These are phyloP conservation scores for Beta vulgaris DNA, from an alignment of 148 eudicot genomes.

Conservation along the genomic window DNA sequence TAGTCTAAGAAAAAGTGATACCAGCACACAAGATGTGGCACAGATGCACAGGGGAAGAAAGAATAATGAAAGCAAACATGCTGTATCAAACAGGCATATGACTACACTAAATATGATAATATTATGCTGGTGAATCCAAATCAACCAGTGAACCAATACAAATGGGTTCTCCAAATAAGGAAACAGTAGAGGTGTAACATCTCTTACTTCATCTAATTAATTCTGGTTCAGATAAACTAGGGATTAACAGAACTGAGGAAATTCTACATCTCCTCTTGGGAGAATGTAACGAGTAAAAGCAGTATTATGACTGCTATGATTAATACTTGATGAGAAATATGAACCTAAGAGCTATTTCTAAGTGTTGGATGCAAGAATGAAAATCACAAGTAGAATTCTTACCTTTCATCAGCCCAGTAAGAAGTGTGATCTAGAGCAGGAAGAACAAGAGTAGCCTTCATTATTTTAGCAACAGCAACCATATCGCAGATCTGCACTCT, in stretches of 20 bases:
- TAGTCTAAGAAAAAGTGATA: not conserved
- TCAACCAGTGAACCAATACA: not conserved
- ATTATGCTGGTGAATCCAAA: not conserved
- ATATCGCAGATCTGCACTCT: slow-evolving; percentile 99
- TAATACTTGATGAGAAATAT: not conserved
- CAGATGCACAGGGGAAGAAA: not conserved
- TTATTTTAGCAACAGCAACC: slow-evolving; percentile 97
- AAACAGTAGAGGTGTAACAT: not conserved
- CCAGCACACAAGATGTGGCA: not conserved
- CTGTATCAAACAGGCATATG: not conserved
- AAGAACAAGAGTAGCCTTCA: slow-evolving; percentile 97
- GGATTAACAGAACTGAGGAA: not conserved
- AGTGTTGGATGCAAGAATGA: not conserved
- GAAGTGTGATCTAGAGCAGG: slow-evolving; percentile 97
- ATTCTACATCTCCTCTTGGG: not conserved
- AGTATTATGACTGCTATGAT: not conserved
- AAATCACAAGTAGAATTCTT: not conserved
- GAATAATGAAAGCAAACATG: not conserved
- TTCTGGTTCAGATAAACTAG: not conserved
- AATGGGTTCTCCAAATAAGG: not conserved
- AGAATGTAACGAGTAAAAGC: not conserved
- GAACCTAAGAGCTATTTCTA: not conserved
- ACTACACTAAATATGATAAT: not conserved
- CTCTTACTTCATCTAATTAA: not conserved
- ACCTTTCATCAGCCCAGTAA: slow-evolving; percentile 99